Evolutionary conservation across 805 yeast genomes (phyloP).

Genomic region (Candida sanyiensis): DNA sequence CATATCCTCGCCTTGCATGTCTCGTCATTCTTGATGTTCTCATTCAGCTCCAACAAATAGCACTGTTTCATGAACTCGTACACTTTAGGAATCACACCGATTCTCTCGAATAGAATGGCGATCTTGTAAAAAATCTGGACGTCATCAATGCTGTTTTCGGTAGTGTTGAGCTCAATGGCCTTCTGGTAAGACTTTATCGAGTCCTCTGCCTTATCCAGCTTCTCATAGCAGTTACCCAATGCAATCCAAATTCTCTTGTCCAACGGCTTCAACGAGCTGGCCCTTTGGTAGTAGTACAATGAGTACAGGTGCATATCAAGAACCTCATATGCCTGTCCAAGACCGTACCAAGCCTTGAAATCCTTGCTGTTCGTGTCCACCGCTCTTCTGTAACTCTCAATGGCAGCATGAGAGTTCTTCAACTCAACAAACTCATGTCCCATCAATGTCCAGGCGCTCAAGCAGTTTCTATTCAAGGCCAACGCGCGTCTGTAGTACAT

Average conservation of each 20-base stretch:
- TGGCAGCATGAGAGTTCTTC: conserved; percentile 95
- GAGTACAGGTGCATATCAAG: conserved; percentile 93
- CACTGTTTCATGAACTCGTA: conserved; percentile 40
- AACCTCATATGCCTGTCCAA: conserved; percentile 97
- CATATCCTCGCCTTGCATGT: conserved; percentile 78
- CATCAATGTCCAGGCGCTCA: conserved; percentile 96
- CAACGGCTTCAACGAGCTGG: conserved; percentile 79
- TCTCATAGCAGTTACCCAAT: conserved; percentile 81
- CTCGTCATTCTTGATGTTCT: conserved; percentile 60
- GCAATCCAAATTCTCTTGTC: conserved; percentile 98
- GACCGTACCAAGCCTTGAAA: conserved; percentile 96
- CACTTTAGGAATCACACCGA: conserved; percentile 35
- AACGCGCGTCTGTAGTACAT: conserved; percentile 89
- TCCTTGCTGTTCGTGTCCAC: conserved; percentile 85
- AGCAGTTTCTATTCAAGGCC: conserved; percentile 68
- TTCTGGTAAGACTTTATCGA: conserved; percentile 78
- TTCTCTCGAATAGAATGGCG: conserved; percentile 59
- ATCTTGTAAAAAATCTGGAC: conserved; percentile 55
- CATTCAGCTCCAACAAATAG: conserved; percentile 50
- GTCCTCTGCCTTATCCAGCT: conserved; percentile 61
- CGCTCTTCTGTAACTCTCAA: conserved; percentile 89
- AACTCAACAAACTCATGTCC: conserved; percentile 98
- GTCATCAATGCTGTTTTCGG: conserved; percentile 45
- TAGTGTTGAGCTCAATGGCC: conserved; percentile 48
- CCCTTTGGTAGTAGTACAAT: conserved; percentile 84